A percentile compares a stretch with the other conserved stretches of the same genome.
Evolutionary conservation across 345 rosid genomes (phyloP).

Genomic region (Odontarrhena argentea): DNA sequence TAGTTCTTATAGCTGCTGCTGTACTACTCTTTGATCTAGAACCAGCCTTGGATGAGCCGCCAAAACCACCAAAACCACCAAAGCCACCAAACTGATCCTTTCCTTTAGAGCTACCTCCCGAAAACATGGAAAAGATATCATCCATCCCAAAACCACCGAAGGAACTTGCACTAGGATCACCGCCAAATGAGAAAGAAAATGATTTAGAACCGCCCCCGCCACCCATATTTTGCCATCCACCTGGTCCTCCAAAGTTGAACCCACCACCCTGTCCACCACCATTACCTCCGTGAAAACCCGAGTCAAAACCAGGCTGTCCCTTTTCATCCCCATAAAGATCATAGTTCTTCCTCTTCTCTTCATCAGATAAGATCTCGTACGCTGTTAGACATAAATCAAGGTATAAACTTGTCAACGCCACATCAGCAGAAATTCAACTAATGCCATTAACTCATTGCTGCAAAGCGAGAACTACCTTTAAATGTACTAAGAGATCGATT

Average conservation of each 20-base stretch:
- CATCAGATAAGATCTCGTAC: constrained; percentile 88
- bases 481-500: background rate
- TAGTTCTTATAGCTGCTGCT: constrained; percentile 46
- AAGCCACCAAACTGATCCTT: constrained; percentile 44
- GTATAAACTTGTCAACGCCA: constrained; percentile 23
- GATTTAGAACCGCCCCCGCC: constrained; percentile 66
- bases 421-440: background rate
- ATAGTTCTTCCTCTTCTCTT: constrained; percentile 84
- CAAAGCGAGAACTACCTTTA: constrained; percentile 1
- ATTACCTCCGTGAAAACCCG: constrained; percentile 63
- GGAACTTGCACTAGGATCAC: constrained; percentile 53
- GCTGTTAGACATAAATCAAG: constrained; percentile 53
- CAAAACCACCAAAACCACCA: constrained; percentile 52
- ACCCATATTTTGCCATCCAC: constrained; percentile 73
- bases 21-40: constrained; percentile 51
- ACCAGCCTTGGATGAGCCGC: constrained; percentile 58
- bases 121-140: constrained; percentile 65
- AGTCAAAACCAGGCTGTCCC: constrained; percentile 77
- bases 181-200: constrained; percentile 78
- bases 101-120: constrained; percentile 51
- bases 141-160: constrained; percentile 67
- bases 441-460: background rate
- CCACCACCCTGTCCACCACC: constrained; percentile 67
- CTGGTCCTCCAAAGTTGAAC: constrained; percentile 62
- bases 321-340: constrained; percentile 88